Conservation (phyloP, 176 grass and related monocot genomes). For the Melocanna baccifera region DNA sequence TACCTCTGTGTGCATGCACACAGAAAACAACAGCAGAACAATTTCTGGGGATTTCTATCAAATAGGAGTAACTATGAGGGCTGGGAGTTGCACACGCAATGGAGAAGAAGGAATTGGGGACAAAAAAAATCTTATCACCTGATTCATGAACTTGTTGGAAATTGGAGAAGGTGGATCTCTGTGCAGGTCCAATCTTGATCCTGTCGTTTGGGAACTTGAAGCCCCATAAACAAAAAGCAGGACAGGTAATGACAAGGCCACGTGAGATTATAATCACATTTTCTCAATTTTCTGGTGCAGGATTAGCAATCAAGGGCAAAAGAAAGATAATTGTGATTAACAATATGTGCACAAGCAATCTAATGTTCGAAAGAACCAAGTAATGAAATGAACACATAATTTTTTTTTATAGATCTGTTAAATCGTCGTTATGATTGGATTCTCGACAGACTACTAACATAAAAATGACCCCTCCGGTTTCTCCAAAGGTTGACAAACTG, state of each 20-base stretch:
- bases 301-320: constrained; percentile 11
- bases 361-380: background rate
- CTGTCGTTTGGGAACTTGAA: constrained; percentile 55
- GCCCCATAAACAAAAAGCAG: constrained; percentile 37
- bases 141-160: constrained; percentile 35
- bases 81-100: background rate
- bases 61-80: constrained; percentile 8
- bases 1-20: constrained; percentile 20
- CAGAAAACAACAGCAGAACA: constrained; percentile 13
- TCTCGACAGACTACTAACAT: constrained; percentile 34
- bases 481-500: constrained; percentile 53
- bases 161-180: constrained; percentile 33
- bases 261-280: constrained; percentile 45
- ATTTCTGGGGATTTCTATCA: background rate
- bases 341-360: background rate
- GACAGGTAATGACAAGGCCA: constrained; percentile 31
- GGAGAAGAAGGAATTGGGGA: background rate
- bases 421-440: constrained; percentile 27
- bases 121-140: constrained; percentile 40
- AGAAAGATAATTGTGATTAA: background rate
- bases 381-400: constrained; percentile 12
- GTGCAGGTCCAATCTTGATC: constrained; percentile 40
- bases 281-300: constrained; percentile 1
- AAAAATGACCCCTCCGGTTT: constrained; percentile 34
- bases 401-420: constrained; percentile 29